phyloP scores from a whole-genome alignment of 2,329 filamentous ascomycete species.

The Pseudogymnoascus sp. region DNA sequence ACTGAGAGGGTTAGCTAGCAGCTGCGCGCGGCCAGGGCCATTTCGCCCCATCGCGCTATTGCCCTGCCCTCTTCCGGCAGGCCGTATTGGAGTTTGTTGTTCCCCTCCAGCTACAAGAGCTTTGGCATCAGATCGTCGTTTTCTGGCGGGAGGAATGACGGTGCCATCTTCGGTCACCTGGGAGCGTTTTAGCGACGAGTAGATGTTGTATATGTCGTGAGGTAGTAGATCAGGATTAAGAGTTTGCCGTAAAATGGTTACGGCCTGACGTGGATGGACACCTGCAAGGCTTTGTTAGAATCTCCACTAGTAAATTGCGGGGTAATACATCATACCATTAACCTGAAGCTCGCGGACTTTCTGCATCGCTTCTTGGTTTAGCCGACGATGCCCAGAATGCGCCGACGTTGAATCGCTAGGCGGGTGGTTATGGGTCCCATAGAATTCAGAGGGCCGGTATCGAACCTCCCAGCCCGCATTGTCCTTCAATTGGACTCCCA shows the following conservation, averaged over 20 bases:
- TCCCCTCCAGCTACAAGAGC: background rate
- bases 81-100: background rate
- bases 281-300: background rate
- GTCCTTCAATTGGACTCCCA: conserved; percentile 8
- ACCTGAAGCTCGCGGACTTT: conserved; percentile 8
- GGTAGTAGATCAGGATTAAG: conserved; percentile 1
- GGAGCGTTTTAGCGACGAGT: background rate
- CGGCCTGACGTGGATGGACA: background rate
- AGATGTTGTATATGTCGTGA: background rate
- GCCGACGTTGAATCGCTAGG: background rate
- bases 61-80: background rate
- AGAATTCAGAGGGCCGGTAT: conserved; percentile 3
- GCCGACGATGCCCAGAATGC: conserved; percentile 5
- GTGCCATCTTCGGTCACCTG: conserved; percentile 7
- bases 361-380: conserved; percentile 5
- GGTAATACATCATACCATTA: conserved; percentile 1
- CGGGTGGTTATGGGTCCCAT: conserved; percentile 5
- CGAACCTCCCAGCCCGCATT: conserved; percentile 7
- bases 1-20: background rate
- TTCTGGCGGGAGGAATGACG: background rate
- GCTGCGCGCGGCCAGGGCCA: background rate
- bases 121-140: conserved; percentile 7
- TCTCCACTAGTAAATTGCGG: background rate
- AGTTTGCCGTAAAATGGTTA: conserved; percentile 3
- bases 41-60: background rate